Conservation (phyloP, 2,329 filamentous ascomycete genomes). For the Ophidiomyces ophidiicola region DNA sequence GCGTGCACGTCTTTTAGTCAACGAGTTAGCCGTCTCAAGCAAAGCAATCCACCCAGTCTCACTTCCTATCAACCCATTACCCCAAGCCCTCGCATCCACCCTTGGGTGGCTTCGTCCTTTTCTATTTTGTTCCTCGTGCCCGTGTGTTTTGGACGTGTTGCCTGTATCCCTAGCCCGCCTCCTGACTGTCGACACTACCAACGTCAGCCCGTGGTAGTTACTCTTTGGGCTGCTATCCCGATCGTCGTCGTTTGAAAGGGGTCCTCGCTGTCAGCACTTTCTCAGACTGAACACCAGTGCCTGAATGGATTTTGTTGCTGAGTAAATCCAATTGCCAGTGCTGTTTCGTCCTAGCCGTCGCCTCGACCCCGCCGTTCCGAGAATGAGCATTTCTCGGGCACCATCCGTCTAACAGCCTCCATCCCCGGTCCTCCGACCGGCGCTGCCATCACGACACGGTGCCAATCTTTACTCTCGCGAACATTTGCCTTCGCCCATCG, state of each 20-base stretch:
- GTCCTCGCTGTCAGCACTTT: background rate
- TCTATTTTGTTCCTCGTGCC: background rate
- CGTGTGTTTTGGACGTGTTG: background rate
- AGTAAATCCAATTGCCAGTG: constrained; percentile 5
- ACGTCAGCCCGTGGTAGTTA: background rate
- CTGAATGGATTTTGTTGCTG: constrained; percentile 4
- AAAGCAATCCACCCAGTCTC: constrained; percentile 3
- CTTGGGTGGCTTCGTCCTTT: background rate
- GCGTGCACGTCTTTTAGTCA: background rate
- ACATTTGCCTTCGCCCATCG: background rate
- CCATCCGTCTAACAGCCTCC: background rate
- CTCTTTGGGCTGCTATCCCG: background rate
- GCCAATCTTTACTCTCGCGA: background rate
- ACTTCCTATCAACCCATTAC: background rate
- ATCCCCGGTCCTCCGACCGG: background rate
- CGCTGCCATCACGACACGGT: too few species aligned
- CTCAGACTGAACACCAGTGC: background rate
- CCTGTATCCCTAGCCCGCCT: background rate
- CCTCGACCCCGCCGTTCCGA: constrained; percentile 1
- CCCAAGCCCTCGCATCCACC: background rate
- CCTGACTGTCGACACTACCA: constrained; percentile 3
- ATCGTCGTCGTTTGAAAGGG: background rate
- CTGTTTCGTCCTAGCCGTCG: background rate
- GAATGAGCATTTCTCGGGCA: constrained; percentile 3
- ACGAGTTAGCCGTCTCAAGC: constrained; percentile 6